phyloP scores from a whole-genome alignment of 257 asterid genomes.

The Gardenia jasminoides region DNA sequence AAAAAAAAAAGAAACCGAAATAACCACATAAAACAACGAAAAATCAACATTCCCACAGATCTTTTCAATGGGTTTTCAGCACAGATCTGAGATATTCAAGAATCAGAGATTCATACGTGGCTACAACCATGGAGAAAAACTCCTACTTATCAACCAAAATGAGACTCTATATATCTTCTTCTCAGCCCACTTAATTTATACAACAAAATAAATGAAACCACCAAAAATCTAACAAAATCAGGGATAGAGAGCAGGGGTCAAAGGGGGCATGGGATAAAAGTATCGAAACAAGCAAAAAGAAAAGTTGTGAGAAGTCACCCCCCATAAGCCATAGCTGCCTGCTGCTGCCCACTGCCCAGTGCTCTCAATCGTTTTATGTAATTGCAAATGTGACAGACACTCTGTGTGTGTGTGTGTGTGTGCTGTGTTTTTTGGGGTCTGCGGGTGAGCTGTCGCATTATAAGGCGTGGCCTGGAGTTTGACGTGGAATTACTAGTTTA shows the following conservation, averaged over 20 bases:
- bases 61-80: neutral
- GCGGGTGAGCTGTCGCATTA: constrained; percentile 2
- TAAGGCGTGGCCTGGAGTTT: neutral
- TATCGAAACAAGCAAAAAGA: neutral
- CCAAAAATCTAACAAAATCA: neutral
- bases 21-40: too few relatives aligned
- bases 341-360: neutral
- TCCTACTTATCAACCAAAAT: neutral
- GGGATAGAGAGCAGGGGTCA: neutral
- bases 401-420: constrained; percentile 2
- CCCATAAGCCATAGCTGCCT: neutral
- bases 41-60: neutral
- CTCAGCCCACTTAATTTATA: neutral
- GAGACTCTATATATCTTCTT: too few relatives aligned
- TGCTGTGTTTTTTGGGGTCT: constrained; percentile 1
- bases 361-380: constrained; percentile 1
- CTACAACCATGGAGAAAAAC: neutral
- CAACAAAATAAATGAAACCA: neutral
- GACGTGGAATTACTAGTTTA: neutral
- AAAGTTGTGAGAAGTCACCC: neutral
- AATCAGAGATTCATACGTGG: neutral
- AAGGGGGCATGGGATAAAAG: neutral
- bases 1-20: neutral
- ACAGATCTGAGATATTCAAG: constrained; percentile 14
- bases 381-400: neutral